Conservation (phyloP, 257 asterid species). For the Nicotiana undulata region DNA sequence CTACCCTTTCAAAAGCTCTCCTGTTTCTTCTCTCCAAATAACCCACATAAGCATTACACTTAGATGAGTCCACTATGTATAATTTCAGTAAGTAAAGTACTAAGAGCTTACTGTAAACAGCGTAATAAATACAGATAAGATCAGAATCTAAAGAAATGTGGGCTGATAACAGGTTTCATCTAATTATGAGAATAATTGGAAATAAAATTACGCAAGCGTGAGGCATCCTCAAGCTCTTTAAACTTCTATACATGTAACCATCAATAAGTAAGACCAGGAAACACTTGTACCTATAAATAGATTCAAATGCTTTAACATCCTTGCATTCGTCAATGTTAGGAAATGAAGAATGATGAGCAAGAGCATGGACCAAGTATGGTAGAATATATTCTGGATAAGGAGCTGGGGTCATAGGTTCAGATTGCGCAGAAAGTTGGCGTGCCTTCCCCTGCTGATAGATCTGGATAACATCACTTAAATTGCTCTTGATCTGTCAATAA, state of each 20-base stretch:
- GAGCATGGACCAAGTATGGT: conserved; percentile 84
- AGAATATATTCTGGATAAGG: conserved; percentile 74
- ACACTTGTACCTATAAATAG: conserved; percentile 73
- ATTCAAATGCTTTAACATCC: conserved; percentile 68
- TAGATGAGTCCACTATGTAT: neutral
- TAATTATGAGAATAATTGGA: neutral
- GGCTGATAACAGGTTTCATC: neutral
- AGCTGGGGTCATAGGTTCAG: conserved; percentile 49
- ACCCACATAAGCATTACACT: neutral
- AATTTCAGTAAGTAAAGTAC: neutral
- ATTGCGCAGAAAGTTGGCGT: conserved; percentile 54
- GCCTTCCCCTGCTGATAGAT: conserved; percentile 80
- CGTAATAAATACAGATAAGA: neutral
- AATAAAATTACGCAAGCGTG: neutral
- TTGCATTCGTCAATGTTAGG: conserved; percentile 80
- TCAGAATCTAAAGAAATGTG: neutral
- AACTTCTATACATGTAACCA: neutral
- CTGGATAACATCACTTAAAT: conserved; percentile 78
- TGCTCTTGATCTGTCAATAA: conserved; percentile 66
- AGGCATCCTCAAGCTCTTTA: neutral
- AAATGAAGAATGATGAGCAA: conserved; percentile 78
- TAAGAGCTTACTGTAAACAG: neutral
- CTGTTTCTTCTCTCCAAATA: too few species aligned
- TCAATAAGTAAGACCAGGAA: conserved; percentile 17
- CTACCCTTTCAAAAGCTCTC: too few species aligned